phyloP scores from a whole-genome alignment of 306 rosid genomes.

The Castanospermum australe region DNA sequence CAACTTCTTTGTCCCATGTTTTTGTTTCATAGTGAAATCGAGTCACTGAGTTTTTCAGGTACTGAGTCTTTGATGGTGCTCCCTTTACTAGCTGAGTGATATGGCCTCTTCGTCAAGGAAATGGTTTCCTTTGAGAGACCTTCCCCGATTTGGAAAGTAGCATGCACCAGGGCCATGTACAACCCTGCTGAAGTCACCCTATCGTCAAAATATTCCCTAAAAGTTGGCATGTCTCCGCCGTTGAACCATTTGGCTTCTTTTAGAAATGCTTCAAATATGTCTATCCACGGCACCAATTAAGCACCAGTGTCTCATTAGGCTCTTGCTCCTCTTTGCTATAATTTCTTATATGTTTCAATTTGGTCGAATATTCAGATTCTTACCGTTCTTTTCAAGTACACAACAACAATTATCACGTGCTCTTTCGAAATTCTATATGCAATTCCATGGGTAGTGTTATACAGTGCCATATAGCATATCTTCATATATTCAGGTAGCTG shows the following conservation, averaged over 20 bases:
- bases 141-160: slow-evolving; percentile 43
- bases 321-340: not conserved
- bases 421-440: slow-evolving; percentile 40
- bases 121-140: slow-evolving; percentile 32
- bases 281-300: slow-evolving; percentile 46
- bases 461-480: slow-evolving; percentile 48
- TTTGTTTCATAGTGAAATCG: too few relatives aligned
- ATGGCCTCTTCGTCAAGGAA: slow-evolving; percentile 32
- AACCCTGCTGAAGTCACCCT: slow-evolving; percentile 47
- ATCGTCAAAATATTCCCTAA: slow-evolving; percentile 34
- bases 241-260: slow-evolving; percentile 54
- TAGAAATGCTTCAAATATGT: slow-evolving; percentile 49
- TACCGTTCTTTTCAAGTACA: slow-evolving; percentile 40
- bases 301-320: not conserved
- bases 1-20: too few relatives aligned
- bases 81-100: too few relatives aligned
- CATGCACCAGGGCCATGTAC: slow-evolving; percentile 48
- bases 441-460: slow-evolving; percentile 45
- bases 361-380: not conserved
- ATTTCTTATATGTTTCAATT: not conserved
- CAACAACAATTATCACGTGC: slow-evolving; percentile 27
- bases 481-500: slow-evolving; percentile 45
- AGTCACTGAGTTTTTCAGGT: too few relatives aligned
- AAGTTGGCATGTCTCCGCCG: slow-evolving; percentile 21
- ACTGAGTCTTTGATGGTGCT: too few relatives aligned